Conservation (phyloP, 176 grass and related monocot species). For the Phoenix dactylifera region DNA sequence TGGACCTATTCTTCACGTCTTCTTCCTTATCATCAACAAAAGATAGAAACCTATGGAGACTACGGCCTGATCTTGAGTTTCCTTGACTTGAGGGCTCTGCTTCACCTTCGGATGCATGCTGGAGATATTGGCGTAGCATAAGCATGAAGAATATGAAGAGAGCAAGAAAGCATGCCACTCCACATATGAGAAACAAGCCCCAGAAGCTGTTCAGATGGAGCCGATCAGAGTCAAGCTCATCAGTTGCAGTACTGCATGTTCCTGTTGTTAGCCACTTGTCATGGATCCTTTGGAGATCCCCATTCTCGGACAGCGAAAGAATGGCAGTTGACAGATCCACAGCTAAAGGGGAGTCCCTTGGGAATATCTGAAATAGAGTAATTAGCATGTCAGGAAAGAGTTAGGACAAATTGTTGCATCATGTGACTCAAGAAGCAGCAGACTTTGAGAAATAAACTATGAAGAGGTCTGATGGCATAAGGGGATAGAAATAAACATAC, state of each 20-base stretch:
- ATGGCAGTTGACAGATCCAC: conserved; percentile 84
- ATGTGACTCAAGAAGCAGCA: no score
- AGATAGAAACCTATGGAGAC: conserved; percentile 42
- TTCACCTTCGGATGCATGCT: neutral
- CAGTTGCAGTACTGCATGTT: conserved; percentile 32
- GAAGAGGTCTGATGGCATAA: no score
- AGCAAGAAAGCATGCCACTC: conserved; percentile 39
- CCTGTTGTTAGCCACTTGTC: conserved; percentile 58
- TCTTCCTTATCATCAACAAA: conserved; percentile 49
- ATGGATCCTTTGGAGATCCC: conserved; percentile 84
- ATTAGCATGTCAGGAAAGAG: neutral
- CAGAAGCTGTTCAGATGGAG: conserved; percentile 72
- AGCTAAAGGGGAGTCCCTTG: conserved; percentile 67
- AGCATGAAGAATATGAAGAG: conserved; percentile 55
- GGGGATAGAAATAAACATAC: no score
- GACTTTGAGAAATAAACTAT: no score
- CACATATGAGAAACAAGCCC: conserved; percentile 86
- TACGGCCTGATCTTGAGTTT: conserved; percentile 4
- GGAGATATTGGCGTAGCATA: conserved; percentile 33
- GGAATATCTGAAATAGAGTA: conserved; percentile 46
- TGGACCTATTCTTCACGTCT: conserved; percentile 21
- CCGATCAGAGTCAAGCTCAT: conserved; percentile 45
- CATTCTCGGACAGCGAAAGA: conserved; percentile 66
- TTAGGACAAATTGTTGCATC: no score
- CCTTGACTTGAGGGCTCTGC: conserved; percentile 3